Percentiles rank a stretch among this genome's conserved stretches.
Evolutionary conservation across 176 grass and related monocot species (phyloP).

Genomic region (Musa schizocarpa): DNA sequence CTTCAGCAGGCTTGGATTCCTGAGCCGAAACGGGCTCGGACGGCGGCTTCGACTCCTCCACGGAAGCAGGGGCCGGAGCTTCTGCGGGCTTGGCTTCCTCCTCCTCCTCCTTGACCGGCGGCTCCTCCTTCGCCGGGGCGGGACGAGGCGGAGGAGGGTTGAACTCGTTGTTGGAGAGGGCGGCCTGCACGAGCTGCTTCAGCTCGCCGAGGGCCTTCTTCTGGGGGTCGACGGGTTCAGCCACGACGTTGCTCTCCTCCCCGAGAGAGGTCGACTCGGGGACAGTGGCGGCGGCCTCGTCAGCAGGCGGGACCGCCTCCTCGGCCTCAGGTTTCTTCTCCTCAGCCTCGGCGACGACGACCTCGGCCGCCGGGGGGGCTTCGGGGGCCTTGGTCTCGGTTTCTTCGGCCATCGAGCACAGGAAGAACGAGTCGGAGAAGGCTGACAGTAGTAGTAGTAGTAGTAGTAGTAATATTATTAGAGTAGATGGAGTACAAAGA

Average conservation of each 20-base stretch:
- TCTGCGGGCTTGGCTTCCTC: conserved; percentile 27
- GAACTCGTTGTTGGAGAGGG: conserved; percentile 71
- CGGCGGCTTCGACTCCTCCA: conserved; percentile 19
- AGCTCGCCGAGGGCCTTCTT: conserved; percentile 87
- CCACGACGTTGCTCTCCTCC: conserved; percentile 88
- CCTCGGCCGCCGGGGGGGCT: conserved; percentile 7
- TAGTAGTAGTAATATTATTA: too few species aligned
- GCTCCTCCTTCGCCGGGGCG: not conserved
- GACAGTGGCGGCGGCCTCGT: conserved; percentile 17
- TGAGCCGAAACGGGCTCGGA: conserved; percentile 8
- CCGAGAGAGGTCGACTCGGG: conserved; percentile 50
- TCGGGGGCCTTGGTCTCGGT: conserved; percentile 32
- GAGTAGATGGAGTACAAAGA: conserved; percentile 1
- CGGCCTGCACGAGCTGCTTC: conserved; percentile 56
- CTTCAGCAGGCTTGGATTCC: conserved; percentile 22
- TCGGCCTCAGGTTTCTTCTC: conserved; percentile 33
- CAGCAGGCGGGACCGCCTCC: conserved; percentile 15
- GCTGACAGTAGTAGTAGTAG: too few species aligned
- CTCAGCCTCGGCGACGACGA: conserved; percentile 7
- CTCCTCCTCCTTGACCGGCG: not conserved
- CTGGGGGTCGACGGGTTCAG: conserved; percentile 57
- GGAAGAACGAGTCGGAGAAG: not conserved
- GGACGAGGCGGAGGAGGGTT: conserved; percentile 36
- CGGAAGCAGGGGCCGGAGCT: not conserved
- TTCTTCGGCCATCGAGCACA: conserved; percentile 51